Conservation (phyloP, 2,329 filamentous ascomycete genomes). For the Exserohilum turcica region DNA sequence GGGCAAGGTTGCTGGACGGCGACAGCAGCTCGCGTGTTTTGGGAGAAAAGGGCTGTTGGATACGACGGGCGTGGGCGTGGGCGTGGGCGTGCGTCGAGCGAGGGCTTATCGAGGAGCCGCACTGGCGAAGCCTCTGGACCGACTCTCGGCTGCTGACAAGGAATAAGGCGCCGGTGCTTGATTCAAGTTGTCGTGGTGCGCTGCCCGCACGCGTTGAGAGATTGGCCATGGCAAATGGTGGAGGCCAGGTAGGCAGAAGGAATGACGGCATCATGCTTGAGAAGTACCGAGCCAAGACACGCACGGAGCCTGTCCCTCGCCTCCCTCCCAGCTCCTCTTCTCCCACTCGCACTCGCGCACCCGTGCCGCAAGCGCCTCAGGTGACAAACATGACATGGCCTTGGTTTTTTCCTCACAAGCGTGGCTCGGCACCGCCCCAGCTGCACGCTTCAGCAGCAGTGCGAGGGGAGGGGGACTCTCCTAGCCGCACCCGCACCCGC, state of each 20-base stretch:
- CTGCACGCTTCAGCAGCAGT: neutral
- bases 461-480: neutral
- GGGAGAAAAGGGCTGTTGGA: conserved; percentile 24
- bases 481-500: neutral
- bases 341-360: neutral
- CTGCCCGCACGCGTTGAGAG: conserved; percentile 4
- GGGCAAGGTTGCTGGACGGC: conserved; percentile 4
- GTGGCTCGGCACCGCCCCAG: neutral
- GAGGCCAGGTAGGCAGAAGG: neutral
- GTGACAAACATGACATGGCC: neutral
- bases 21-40: conserved; percentile 22
- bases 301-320: neutral
- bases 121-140: conserved; percentile 5
- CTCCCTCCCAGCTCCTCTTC: neutral
- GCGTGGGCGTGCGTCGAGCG: neutral
- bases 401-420: neutral
- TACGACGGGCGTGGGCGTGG: conserved; percentile 2
- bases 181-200: conserved; percentile 1
- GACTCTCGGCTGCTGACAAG: conserved; percentile 14
- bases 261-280: conserved; percentile 25
- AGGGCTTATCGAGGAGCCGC: conserved; percentile 2
- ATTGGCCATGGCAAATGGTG: conserved; percentile 1
- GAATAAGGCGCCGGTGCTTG: conserved; percentile 10
- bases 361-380: neutral
- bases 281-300: conserved; percentile 15